Base-by-base conservation (phyloP, 1,139 yeast genomes). In the Candida sp. region DNA sequence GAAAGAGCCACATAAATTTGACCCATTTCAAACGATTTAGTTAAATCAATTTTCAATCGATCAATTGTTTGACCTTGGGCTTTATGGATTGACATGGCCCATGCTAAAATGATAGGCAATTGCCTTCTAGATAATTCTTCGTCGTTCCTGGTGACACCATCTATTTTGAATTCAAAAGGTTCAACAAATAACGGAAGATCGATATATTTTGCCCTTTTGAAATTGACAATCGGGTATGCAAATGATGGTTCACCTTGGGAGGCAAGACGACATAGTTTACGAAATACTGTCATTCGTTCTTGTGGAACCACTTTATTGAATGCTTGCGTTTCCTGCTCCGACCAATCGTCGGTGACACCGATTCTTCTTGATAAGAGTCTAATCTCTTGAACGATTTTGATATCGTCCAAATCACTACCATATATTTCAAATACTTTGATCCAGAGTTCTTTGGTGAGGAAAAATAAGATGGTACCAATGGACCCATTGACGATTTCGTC, bases 21-120 rank as follows among this genome's bases (percentile, higher is more conserved):
- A 11, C 96, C 96, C 40, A 80, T 83, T 58, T 88, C 97, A 57
- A 89, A 89, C 25, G 84, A 79, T 51, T 75, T 77, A 27, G 75
- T 68, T 44, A 89, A 66, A 55, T 89, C 95, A 4, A 89, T 93
- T 49, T 79, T 75, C n/a, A 89, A 82, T 45, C 95, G 64, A 35
- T 80, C 83, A 41, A 89, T 73, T 0, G 97, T 87, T 65, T 89
- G 97, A 2, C 97, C 97, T 63, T 89, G 97, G 0, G 96, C 84
- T 57, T 89, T 89, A 61, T 89, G 97, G 43, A 89, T 89, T 0
- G 96, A 87, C 55, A 89, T 65, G 0, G 97, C 95, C 96, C 96
- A 89, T 9, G 96, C 83, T 33, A 87, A 69, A 43, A 87, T 69
- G 33, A 89, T 68, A 0, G 97, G 97, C 4, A 87, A 53, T 58